Conservation (phyloP, 441 rosid genomes). For the Erodium texanum region DNA sequence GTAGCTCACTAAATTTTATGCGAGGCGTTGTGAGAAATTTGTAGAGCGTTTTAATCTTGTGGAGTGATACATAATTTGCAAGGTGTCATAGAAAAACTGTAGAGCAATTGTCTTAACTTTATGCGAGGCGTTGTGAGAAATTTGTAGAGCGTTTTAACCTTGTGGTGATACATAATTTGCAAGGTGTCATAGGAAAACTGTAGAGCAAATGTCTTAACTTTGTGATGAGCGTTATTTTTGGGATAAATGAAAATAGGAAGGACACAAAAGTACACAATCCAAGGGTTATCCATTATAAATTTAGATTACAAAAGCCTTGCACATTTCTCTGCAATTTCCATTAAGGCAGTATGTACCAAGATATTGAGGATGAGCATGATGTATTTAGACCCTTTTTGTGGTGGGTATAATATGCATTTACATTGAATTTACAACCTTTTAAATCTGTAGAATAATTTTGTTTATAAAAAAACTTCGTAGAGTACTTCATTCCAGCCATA, state of each 20-base stretch:
- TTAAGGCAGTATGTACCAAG: no score
- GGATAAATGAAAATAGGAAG: slow-evolving; percentile 1
- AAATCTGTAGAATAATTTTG: no score
- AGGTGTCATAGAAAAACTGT: neutral
- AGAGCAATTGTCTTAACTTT: neutral
- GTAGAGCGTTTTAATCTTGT: no score
- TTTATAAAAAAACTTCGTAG: no score
- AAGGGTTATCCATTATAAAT: no score
- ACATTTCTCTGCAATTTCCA: no score
- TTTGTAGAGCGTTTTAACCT: no score
- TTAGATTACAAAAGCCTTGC: no score
- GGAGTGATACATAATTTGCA: neutral
- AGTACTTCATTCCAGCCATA: neutral
- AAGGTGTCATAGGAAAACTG: neutral
- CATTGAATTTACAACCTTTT: no score
- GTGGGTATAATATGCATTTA: no score
- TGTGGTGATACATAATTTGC: neutral
- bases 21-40: neutral
- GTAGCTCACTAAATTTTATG: neutral
- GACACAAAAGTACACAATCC: neutral
- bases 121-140: neutral
- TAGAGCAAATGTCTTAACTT: neutral
- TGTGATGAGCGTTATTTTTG: neutral
- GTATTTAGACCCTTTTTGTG: no score
- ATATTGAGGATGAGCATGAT: no score